Percentiles rank a stretch among this genome's conserved stretches.
Conservation (phyloP, 805 yeast species). For the Nakazawaea pomicola region DNA sequence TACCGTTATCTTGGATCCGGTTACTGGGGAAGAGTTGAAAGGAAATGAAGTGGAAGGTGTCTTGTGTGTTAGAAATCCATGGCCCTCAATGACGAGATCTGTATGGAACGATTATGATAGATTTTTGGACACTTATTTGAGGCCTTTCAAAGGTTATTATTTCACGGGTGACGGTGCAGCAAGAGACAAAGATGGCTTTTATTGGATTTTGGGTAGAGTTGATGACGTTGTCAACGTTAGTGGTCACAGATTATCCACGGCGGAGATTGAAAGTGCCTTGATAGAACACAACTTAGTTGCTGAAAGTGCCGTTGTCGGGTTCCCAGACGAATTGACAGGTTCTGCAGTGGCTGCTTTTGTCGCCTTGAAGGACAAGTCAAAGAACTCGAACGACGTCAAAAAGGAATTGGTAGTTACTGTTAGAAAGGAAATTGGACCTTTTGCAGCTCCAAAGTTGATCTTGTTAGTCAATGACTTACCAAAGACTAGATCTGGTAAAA, state of each 20-base stretch:
- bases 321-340: conserved; percentile 78
- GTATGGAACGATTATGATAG: conserved; percentile 74
- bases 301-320: conserved; percentile 82
- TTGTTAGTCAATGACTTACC: conserved; percentile 74
- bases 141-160: conserved; percentile 77
- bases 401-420: conserved; percentile 65
- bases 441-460: conserved; percentile 78
- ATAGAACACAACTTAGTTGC: conserved; percentile 66
- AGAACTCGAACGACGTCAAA: conserved; percentile 49
- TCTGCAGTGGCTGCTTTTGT: conserved; percentile 84
- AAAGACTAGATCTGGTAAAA: conserved; percentile 82
- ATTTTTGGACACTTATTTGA: conserved; percentile 75
- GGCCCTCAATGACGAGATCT: conserved; percentile 87
- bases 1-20: conserved; percentile 69
- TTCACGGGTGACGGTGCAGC: conserved; percentile 92
- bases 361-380: conserved; percentile 55
- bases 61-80: conserved; percentile 60
- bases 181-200: conserved; percentile 76
- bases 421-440: conserved; percentile 78
- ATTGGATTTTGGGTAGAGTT: conserved; percentile 83
- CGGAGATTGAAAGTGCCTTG: conserved; percentile 82
- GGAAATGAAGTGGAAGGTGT: conserved; percentile 81
- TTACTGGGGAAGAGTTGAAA: conserved; percentile 59
- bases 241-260: conserved; percentile 84
- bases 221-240: conserved; percentile 87